These are phyloP conservation scores for Neurospora cerealis DNA, from an alignment of 495 filamentous ascomycete species.

Conservation along the genomic window DNA sequence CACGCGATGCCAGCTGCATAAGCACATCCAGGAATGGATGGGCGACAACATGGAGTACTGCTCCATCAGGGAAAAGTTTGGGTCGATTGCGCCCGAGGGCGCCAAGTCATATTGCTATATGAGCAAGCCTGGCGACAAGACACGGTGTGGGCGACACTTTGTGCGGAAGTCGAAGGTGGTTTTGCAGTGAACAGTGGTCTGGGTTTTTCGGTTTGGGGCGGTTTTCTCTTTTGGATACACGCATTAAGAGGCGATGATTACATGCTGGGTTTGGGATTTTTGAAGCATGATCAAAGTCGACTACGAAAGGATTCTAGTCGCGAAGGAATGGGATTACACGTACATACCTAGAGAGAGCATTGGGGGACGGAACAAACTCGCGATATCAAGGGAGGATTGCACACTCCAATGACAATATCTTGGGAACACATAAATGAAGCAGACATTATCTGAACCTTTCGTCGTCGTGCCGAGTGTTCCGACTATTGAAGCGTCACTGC, in stretches of 20 bases:
- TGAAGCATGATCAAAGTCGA: background rate
- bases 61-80: constrained; percentile 40
- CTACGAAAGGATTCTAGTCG: background rate
- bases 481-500: background rate
- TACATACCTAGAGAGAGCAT: background rate
- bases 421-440: background rate
- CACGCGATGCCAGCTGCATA: constrained; percentile 43
- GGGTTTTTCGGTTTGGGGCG: background rate
- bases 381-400: background rate
- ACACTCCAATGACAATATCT: background rate
- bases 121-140: constrained; percentile 36
- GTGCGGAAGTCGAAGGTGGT: constrained; percentile 16
- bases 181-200: constrained; percentile 7
- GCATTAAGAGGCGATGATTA: background rate
- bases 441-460: background rate
- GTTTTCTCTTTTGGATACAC: background rate
- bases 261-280: background rate
- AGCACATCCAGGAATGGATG: constrained; percentile 44
- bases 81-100: constrained; percentile 24
- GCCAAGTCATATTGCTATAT: constrained; percentile 36
- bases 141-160: constrained; percentile 39
- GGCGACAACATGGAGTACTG: constrained; percentile 39
- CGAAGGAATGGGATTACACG: background rate
- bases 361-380: background rate
- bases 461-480: background rate